Evolutionary conservation across 192 early-diverging fungal genomes (phyloP), one percentile per base, ranked within the genome.

Genomic region (Coemansia erecta): DNA sequence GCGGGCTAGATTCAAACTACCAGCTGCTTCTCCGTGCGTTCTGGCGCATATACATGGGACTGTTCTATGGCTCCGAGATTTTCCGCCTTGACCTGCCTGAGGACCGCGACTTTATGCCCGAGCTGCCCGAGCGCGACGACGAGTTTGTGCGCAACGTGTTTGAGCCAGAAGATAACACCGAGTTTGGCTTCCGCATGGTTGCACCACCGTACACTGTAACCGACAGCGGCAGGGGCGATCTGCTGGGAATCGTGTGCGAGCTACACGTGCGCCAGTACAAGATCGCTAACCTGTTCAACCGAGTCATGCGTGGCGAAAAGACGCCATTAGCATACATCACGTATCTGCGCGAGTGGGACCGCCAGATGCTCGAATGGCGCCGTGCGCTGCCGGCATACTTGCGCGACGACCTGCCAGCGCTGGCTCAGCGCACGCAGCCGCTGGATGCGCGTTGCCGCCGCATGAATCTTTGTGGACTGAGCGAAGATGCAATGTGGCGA

Each of bases 321-420:
- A 53, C 60, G 19, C 47, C 45, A 7, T 39, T 60, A 26, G 64
- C 63, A 49, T 79, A 79, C 47, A 61, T 79, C 46, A 69, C 56
- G 42, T 79, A 72, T 46, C 24, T 79, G 60, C 66, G 58, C 17
- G 77, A 79, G 61, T 79, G 77, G 77, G 77, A 79, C 58, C 70
- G 77, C 8, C 77, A 73, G 58, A 73, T 79, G 70, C 63, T 79
- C 24, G 66, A 70, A 52, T 79, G 77, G 77, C 77, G 77, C 22
- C 60, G 58, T 6, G 22, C 28, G 15, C 63, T 79, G 64, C 77
- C 77, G 21, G 18, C 58, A 12, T 61, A 73, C 31, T 24, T 79
- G 49, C 51, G 28, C 55, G 58, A 59, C 48, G 70, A 79, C 43
- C 44, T 79, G 21, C 59, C 53, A 5, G 56, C 22, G n/a, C 64